phyloP scores from a whole-genome alignment of 345 rosid species.

The Lumnitzera racemosa region DNA sequence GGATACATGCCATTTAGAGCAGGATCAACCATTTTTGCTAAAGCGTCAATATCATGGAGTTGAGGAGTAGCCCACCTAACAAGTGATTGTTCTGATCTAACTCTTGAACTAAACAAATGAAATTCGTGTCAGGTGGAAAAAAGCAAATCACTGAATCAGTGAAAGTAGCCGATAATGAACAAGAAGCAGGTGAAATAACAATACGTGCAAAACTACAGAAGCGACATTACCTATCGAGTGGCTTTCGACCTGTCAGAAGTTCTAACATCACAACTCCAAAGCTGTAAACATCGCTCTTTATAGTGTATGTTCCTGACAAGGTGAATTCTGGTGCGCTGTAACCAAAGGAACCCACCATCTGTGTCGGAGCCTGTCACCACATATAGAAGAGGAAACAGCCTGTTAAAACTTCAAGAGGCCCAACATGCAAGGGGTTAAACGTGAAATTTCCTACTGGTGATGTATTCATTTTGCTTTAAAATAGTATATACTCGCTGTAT shows the following conservation, averaged over 20 bases:
- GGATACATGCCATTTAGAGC: constrained; percentile 10
- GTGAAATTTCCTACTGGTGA: too few species aligned
- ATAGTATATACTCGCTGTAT: too few species aligned
- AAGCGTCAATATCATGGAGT: constrained; percentile 12
- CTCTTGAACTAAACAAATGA: constrained; percentile 52
- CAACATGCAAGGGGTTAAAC: too few species aligned
- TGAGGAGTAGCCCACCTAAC: constrained; percentile 12
- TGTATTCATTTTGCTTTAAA: too few species aligned
- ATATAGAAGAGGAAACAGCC: too few species aligned
- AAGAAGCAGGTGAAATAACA: too few species aligned
- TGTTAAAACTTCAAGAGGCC: too few species aligned
- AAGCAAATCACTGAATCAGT: too few species aligned
- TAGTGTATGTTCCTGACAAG: constrained; percentile 87
- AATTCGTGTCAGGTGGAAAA: too few species aligned
- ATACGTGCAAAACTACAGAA: too few species aligned
- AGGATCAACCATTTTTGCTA: constrained; percentile 9
- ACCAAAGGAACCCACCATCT: constrained; percentile 95
- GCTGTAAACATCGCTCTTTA: constrained; percentile 95
- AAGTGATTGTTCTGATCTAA: constrained; percentile 12
- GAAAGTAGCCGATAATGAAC: too few species aligned
- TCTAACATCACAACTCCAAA: constrained; percentile 99
- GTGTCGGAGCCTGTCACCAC: constrained; percentile 70
- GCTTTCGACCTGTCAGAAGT: constrained; percentile 92
- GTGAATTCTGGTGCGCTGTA: constrained; percentile 99
- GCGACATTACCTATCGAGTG: constrained; percentile 68